Evolutionary conservation across 2,329 filamentous ascomycete genomes (phyloP), one percentile per base, ranked within the genome.

Genomic region (Chalaropsis ovoidea): DNA sequence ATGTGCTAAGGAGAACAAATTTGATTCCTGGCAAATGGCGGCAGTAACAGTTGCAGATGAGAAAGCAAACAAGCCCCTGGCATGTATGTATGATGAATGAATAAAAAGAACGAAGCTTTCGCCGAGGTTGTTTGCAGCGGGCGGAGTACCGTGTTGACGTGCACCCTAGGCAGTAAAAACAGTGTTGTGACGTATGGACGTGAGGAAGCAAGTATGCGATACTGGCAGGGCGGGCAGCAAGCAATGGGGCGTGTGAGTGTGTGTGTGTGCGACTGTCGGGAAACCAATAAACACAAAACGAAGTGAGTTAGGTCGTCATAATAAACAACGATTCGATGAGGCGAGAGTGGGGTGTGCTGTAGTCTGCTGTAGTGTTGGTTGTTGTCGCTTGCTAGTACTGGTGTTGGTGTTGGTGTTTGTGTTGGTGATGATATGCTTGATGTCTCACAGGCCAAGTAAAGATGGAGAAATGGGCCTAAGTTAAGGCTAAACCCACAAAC

Each of bases 401-500:
- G 47, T 49, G 10, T 52, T 27, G 47, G 10, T 15, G 11, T 27
- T 54, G 27, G 52, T 19, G 15, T 47, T 3, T 4, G 24, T 58
- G 24, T 58, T 39, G 27, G 24, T 35, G 13, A 17, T 4, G 54
- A 58, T 31, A 39, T 58, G 54, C 27, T 31, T 58, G 27, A 58
- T 31, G 47, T 52, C 47, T 52, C 47, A 52, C 47, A 52, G 47
- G 47, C 47, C 47, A 52, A 52, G 22, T 52, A 52, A 52, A 52
- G 54, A 58, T 58, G 54, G 24, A 58, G 13, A 58, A 58, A 58
- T 35, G 27, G 52, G 24, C 17, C 24, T 24, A 58, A 35, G 54
- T 58, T 35, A 6, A 58, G 54, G 54, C 54, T 31, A 35, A 31
- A 58, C 54, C 54, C 27, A 58, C 24, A 58, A 58, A 58, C 54